Base-by-base conservation (phyloP, 2,329 filamentous ascomycete species). In the Madurella mycetomatis region DNA sequence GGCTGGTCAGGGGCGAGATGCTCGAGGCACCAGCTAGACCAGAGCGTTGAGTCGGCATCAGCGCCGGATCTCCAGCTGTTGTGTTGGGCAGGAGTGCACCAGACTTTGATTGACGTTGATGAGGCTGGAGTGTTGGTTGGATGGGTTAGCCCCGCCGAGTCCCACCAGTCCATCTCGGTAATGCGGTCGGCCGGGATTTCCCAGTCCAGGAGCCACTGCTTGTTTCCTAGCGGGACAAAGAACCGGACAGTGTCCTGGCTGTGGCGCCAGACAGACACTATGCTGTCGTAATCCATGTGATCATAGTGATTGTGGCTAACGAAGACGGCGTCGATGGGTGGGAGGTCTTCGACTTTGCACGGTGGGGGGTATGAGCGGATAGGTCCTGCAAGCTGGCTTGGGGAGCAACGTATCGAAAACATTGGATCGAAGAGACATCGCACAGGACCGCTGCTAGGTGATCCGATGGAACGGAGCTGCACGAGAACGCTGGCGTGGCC, bases 91-190 rank as follows among this genome's bases (percentile, higher is more conserved):
- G 86, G 87, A 16, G 89, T 74, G 60, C 84, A 88, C 32, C 78
- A 78, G 48, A 90, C 78, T 1, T 76, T 78, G 5, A 83, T 37
- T 15, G 9, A 81, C 15, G 70, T 39, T 62, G 56, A 9, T 52
- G 54, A 1, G 62, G 58, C 13, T 49, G 41, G 39, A 43, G 53
- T 18, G 17, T 58, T 49, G 25, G 30, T 19, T 11, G 61, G 56
- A 47, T 60, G 60, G 12, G 55, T 51, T 3, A 88, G 66, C 43
- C 85, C 77, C 8, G 79, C 72, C 55, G 81, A 79, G 50, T 88
- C 82, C 87, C 87, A 90, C 87, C 87, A 90, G 67, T 90, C 87
- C 59, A 90, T 64, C 66, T 90, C 87, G 0, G 82, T 85, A 25
- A 86, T 78, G 53, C 85, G 83, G 4, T 76, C 60, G 7, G 49